phyloP scores from a whole-genome alignment of 176 grass and related monocot species.

The Ensete glaucum region DNA sequence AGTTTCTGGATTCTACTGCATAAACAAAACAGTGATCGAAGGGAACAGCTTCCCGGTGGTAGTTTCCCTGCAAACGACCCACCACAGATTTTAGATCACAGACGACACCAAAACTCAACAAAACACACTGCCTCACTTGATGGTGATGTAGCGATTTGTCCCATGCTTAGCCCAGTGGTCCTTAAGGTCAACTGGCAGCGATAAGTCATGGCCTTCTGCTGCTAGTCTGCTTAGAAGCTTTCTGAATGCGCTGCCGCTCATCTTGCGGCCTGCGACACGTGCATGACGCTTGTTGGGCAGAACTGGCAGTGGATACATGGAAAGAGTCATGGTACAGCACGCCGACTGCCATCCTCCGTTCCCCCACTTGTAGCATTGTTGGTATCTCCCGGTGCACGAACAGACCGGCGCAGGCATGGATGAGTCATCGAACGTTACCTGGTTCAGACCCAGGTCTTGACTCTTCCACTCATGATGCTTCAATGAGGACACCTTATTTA shows the following conservation, averaged over 20 bases:
- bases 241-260: conserved; percentile 27
- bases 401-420: conserved; percentile 18
- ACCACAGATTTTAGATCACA: too few species aligned
- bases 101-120: background rate
- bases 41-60: too few species aligned
- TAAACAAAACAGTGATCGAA: too few species aligned
- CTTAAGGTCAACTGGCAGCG: conserved; percentile 20
- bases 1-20: too few species aligned
- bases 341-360: conserved; percentile 22
- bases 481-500: conserved; percentile 3
- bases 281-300: conserved; percentile 21
- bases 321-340: conserved; percentile 18
- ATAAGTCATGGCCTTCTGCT: conserved; percentile 23
- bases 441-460: conserved; percentile 25
- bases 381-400: conserved; percentile 16
- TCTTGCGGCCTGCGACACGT: conserved; percentile 20
- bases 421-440: conserved; percentile 15
- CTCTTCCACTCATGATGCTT: conserved; percentile 16
- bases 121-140: background rate
- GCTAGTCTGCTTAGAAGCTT: conserved; percentile 19
- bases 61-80: too few species aligned
- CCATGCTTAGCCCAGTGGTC: conserved; percentile 30
- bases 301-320: conserved; percentile 16
- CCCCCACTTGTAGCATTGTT: conserved; percentile 28
- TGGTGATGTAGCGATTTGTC: conserved; percentile 27